Conservation (phyloP, 306 rosid species). For the Vigna unguiculata region DNA sequence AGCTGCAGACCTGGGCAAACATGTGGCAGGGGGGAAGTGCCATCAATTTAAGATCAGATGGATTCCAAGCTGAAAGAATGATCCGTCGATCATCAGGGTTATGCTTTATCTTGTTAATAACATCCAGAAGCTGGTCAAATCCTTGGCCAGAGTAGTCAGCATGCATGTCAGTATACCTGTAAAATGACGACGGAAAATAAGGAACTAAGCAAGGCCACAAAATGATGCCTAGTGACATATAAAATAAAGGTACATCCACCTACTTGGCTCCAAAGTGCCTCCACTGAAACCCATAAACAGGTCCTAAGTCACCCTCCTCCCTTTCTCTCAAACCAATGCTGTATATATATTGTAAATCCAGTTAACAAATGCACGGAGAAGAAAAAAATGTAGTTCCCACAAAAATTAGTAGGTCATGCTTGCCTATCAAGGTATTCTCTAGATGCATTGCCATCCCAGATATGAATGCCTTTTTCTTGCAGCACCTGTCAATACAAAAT, state of each 20-base stretch:
- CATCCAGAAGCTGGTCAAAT: conserved; percentile 90
- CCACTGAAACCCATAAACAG: conserved; percentile 98
- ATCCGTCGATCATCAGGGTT: conserved; percentile 90
- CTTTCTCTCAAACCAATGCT: conserved; percentile 86
- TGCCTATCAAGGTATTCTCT: conserved; percentile 95
- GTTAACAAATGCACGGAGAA: conserved; percentile 38
- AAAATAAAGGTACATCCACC: conserved; percentile 45
- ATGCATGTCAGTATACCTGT: conserved; percentile 93
- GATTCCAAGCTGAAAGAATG: conserved; percentile 95
- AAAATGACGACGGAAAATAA: conserved; percentile 39
- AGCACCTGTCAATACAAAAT: conserved; percentile 68
- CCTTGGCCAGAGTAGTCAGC: conserved; percentile 92
- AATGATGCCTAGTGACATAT: conserved; percentile 6
- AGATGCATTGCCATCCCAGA: conserved; percentile 98
- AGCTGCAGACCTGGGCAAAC: conserved; percentile 81
- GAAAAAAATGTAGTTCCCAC: conserved; percentile 11
- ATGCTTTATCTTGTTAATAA: conserved; percentile 81
- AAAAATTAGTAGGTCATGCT: conserved; percentile 47
- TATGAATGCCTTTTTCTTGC: conserved; percentile 86
- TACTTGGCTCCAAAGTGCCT: conserved; percentile 98
- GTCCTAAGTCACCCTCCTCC: conserved; percentile 97
- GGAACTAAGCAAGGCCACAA: conserved; percentile 3
- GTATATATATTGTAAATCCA: conserved; percentile 41
- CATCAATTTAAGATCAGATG: conserved; percentile 91
- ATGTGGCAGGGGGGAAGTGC: conserved; percentile 99